Base-by-base conservation (phyloP, 2,329 filamentous ascomycete genomes). In the Diaporthe velutina region DNA sequence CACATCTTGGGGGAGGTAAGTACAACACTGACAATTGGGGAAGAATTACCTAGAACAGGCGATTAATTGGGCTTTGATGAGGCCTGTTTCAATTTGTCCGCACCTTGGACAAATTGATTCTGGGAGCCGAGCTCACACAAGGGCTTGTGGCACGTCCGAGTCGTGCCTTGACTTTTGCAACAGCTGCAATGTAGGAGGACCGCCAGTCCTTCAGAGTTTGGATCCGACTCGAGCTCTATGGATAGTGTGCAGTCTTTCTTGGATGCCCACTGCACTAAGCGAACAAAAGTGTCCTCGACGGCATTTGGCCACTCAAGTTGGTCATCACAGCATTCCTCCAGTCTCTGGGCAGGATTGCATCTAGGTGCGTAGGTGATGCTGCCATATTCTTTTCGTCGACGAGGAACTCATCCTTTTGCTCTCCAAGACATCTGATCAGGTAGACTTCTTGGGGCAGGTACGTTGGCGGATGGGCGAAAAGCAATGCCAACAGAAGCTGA, bases 191-290 rank as follows among this genome's bases (percentile, higher is more conserved):
- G 17, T 15, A 17, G 9, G 22, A 30, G 22, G 40, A 70, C 8
- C 0, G 19, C 35, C 45, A 13, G 8, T 33, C 8, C 58, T 48
- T 7, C 22, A 9, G 13, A 55, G 42, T 17, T 3, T 25, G 30
- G 42, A 25, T 10, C 33, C 30, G 13, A 50, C 71, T 19, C 58
- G 58, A 72, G 67, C 17, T 68, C 42, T 19, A 48, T 22, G 6
- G 50, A n/a, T n/a, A 7, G 4, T 33, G n/a, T 30, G 67, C 74
- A 73, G 8, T 25, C 50, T 17, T 58, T 42, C 4, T 57, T 72
- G 68, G 73, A 76, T 28, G 57, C 52, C 61, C 64, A 77, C 25
- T 73, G 61, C 2, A 45, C 33, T 58, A 76, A 76, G 25, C 54
- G 68, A 15, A 54, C 40, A 40, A 77, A 72, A 19, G 68, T 55